phyloP scores from a whole-genome alignment of 1,139 yeast genomes.

The Diutina ranongensis region DNA sequence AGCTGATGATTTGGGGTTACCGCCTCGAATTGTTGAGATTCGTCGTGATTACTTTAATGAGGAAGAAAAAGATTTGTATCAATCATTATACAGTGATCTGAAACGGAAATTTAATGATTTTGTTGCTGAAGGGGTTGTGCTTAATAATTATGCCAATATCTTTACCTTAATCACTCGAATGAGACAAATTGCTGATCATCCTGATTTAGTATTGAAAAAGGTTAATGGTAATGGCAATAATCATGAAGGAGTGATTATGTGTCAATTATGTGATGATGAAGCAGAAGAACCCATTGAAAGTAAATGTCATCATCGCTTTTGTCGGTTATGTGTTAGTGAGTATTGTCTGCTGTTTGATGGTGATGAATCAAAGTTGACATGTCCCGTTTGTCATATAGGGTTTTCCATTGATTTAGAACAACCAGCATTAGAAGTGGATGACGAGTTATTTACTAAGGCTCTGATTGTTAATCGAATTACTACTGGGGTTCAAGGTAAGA shows the following conservation, averaged over 20 bases:
- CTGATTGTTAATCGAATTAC: constrained; percentile 85
- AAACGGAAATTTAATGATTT: constrained; percentile 75
- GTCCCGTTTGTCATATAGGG: constrained; percentile 95
- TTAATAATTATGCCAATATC: constrained; percentile 91
- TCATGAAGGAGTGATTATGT: constrained; percentile 55
- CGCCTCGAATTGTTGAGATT: constrained; percentile 86
- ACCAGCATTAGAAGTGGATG: constrained; percentile 73
- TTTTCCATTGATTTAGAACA: constrained; percentile 82
- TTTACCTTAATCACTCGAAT: constrained; percentile 91
- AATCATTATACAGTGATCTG: constrained; percentile 77
- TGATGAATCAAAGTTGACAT: constrained; percentile 44
- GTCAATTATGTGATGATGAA: constrained; percentile 92
- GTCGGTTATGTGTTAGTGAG: constrained; percentile 85
- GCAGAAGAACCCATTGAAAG: constrained; percentile 96
- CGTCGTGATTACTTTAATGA: constrained; percentile 80
- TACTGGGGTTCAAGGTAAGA: constrained; percentile 57
- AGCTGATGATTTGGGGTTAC: constrained; percentile 94
- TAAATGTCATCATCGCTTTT: constrained; percentile 85
- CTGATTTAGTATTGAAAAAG: constrained; percentile 80
- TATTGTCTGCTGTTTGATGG: constrained; percentile 79
- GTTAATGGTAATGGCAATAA: constrained; percentile 31
- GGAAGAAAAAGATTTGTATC: constrained; percentile 87
- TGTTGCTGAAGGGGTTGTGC: constrained; percentile 91
- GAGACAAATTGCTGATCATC: constrained; percentile 98
- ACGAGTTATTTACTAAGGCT: constrained; percentile 52